These are phyloP conservation scores for Borealophlyctis nickersoniae DNA, from an alignment of 192 early-diverging fungal species.

Conservation along the genomic window DNA sequence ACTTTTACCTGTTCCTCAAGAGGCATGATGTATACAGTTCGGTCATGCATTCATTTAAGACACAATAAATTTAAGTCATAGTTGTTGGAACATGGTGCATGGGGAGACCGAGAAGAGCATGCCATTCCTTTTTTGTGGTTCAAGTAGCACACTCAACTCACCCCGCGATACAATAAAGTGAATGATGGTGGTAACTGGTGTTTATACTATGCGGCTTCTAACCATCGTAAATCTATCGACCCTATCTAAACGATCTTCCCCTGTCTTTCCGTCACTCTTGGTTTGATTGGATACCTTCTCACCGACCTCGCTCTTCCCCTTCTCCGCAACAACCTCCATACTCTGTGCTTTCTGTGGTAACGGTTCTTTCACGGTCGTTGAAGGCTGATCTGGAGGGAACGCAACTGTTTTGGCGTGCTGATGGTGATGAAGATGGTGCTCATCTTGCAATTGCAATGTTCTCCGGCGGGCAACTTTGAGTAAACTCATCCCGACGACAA, in stretches of 20 bases:
- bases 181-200: too few species aligned
- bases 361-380: not conserved
- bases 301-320: not conserved
- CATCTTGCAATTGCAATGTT: conserved; percentile 4
- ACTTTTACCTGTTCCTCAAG: too few species aligned
- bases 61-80: too few species aligned
- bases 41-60: too few species aligned
- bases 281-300: conserved; percentile 17
- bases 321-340: conserved; percentile 6
- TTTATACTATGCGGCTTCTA: conserved; percentile 85
- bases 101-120: too few species aligned
- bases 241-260: conserved; percentile 68
- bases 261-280: conserved; percentile 14
- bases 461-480: conserved; percentile 60
- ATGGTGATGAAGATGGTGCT: not conserved
- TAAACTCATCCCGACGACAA: conserved; percentile 73
- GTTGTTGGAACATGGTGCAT: too few species aligned
- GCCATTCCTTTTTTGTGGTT: too few species aligned
- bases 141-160: too few species aligned
- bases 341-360: not conserved
- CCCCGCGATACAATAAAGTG: too few species aligned
- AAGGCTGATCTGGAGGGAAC: not conserved
- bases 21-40: too few species aligned
- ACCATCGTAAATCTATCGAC: conserved; percentile 90
- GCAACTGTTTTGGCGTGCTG: not conserved